phyloP scores from a whole-genome alignment of 805 yeast genomes.

The Clavispora asparagi region DNA sequence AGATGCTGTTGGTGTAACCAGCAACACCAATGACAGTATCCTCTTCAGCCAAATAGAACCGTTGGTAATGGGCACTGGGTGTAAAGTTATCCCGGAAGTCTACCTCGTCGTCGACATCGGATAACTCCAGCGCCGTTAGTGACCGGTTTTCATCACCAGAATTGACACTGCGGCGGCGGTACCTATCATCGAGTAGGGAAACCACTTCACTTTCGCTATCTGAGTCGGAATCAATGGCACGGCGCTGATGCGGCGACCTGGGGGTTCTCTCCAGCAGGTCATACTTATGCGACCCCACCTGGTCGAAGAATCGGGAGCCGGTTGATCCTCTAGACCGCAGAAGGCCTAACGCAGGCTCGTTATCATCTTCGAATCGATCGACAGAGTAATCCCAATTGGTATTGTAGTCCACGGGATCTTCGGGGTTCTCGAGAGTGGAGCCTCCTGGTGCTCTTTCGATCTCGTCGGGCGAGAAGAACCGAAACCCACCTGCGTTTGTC shows the following conservation, averaged over 20 bases:
- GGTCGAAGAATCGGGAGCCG: conserved; percentile 8
- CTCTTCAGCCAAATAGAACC: conserved; percentile 92
- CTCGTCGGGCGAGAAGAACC: conserved; percentile 78
- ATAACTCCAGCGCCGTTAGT: conserved; percentile 4
- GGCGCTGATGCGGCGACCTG: conserved; percentile 6
- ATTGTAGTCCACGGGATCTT: conserved; percentile 61
- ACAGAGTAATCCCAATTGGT: conserved; percentile 68
- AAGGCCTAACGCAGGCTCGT: conserved; percentile 11
- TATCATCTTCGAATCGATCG: conserved; percentile 34
- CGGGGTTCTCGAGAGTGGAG: conserved; percentile 62
- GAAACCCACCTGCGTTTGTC: conserved; percentile 45
- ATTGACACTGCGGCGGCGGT: conserved; percentile 19
- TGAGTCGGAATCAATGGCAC: conserved; percentile 7
- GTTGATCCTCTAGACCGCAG: conserved; percentile 19
- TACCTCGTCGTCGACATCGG: conserved; percentile 4
- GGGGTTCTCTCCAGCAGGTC: conserved; percentile 7
- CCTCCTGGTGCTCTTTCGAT: conserved; percentile 85
- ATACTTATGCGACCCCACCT: conserved; percentile 4
- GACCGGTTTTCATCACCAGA: conserved; percentile 4
- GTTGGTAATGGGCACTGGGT: conserved; percentile 53
- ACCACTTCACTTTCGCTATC: conserved; percentile 21
- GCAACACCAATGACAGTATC: conserved; percentile 94
- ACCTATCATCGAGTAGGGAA: conserved; percentile 21
- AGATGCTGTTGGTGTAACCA: conserved; percentile 60
- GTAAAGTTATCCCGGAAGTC: conserved; percentile 9